Evolutionary conservation across 495 filamentous ascomycete genomes (phyloP), one percentile per base, ranked within the genome.

Genomic region (Trichoderma virens): DNA sequence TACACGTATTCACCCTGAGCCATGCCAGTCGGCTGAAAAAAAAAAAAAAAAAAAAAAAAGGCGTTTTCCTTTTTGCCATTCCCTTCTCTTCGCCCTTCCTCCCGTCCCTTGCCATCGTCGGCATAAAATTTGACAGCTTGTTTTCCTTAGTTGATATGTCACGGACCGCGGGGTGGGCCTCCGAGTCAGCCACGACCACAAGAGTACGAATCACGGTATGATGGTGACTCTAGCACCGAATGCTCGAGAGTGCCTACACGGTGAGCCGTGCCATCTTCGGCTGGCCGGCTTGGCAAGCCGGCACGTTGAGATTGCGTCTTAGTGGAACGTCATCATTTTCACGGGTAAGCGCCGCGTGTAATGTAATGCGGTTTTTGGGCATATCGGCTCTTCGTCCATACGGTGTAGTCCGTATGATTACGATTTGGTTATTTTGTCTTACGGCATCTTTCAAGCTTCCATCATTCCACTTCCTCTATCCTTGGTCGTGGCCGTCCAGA

Each of bases 391-490:
- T 56, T 56, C n/a, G 41, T 45, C 41, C 41, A 20, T 45, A 45
- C 41, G 13, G 14, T 16, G 11, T 5, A 27, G 23, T 28, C 51
- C 51, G 51, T 56, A 9, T 56, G 11, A 56, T 56, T 56, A 56
- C 51, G 51, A 30, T 25, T 56, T 8, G 4, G 2, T 27, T 28
- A 16, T 28, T 13, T 7, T 27, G 25, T 31, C 5, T 16, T 27
- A 14, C 11, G 9, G 11, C 1, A 11, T 28, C 11, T 13, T 56
- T n/a, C 30, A 14, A 39, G 1, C 7, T 25, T 11, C 35, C 31
- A 41, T 62, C 25, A 81, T 65, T 80, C 77, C 45, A 82, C 69
- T 70, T 82, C 79, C 62, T 80, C 79, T 61, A 82, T 80, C 65
- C 63, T 72, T n/a, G 78, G 75, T 68, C n/a, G 59, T 63, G 27